Evolutionary conservation across 179 eudicot genomes (phyloP), one percentile per base, ranked within the genome.

Genomic region (Drosera spatulata): DNA sequence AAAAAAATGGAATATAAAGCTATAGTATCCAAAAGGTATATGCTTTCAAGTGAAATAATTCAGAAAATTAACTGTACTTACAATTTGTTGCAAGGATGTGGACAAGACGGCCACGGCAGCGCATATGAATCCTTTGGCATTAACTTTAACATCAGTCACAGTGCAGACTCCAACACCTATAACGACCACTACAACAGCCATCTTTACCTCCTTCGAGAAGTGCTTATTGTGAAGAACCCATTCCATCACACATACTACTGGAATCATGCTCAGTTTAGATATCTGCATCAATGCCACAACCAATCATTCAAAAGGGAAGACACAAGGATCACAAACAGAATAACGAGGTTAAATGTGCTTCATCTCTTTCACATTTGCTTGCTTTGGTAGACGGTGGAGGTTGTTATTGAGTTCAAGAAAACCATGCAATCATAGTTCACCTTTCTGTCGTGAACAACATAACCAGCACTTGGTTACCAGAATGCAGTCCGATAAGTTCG

Each of bases 151-250:
- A 33, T 85, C 88, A 55, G 94, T 85, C 12, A 85, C 80, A n/a
- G 94, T 85, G 84, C 94, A 85, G 58, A 85, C 88, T 42, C 94
- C 94, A 15, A 85, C 94, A 58, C 94, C 94, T 44, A 85, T 75
- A 65, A 85, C 88, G 59, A 85, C 94, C 67, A 85, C 80, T 61
- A 85, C 69, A 75, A 85, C 94, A 47, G 94, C 66, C 72, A 85
- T 70, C 74, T 85, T 85, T 63, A 85, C 86, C 75, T 85, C 88
- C 60, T 56, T 80, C 10, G 88, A 67, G 71, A 80, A 85, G 53
- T 71, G 70, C 72, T 85, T 85, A 64, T 50, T 77, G 61, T 85
- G 86, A 71, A 85, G 70, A 66, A 85, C 75, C 88, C 94, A 83
- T 66, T 85, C 94, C 86, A 85, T 67, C 39, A 85, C 68, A 51